Conservation (phyloP, 2,329 filamentous ascomycete genomes). For the Sporothrix phasma region DNA sequence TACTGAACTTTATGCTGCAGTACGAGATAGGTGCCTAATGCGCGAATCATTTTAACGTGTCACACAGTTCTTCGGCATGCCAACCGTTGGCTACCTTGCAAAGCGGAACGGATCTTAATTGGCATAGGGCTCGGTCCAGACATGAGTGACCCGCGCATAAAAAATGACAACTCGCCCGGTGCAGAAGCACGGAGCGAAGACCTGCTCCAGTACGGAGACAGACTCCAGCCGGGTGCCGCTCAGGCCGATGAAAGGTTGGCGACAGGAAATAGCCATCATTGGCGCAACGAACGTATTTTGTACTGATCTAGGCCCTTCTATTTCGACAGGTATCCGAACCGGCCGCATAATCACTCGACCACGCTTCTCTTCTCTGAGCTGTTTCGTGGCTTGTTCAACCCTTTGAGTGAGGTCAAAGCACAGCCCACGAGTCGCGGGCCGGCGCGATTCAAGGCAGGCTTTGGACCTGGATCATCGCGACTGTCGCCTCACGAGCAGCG, state of each 20-base stretch:
- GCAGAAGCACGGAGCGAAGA: constrained; percentile 39
- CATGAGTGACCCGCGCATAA: constrained; percentile 9
- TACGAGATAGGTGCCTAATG: not conserved
- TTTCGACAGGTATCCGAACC: constrained; percentile 60
- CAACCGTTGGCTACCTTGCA: not conserved
- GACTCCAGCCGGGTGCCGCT: constrained; percentile 32
- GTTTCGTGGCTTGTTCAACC: constrained; percentile 70
- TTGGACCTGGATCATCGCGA: constrained; percentile 46
- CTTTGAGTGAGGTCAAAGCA: constrained; percentile 67
- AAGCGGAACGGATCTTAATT: not conserved
- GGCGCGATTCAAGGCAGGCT: constrained; percentile 43
- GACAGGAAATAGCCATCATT: not conserved
- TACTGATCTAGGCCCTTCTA: not conserved
- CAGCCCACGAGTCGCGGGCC: constrained; percentile 49
- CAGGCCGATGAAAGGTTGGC: constrained; percentile 29
- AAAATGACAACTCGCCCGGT: constrained; percentile 15
- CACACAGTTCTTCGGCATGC: too few relatives aligned
- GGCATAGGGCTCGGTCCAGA: not conserved
- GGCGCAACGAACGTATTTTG: not conserved
- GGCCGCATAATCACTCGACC: constrained; percentile 68
- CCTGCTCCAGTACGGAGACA: constrained; percentile 38
- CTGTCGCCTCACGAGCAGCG: constrained; percentile 67
- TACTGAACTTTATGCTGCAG: not conserved
- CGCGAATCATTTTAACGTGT: not conserved
- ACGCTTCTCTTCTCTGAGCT: constrained; percentile 78